Conservation (phyloP, 176 grass and related monocot species). For the Cenchrus fungigraminus region DNA sequence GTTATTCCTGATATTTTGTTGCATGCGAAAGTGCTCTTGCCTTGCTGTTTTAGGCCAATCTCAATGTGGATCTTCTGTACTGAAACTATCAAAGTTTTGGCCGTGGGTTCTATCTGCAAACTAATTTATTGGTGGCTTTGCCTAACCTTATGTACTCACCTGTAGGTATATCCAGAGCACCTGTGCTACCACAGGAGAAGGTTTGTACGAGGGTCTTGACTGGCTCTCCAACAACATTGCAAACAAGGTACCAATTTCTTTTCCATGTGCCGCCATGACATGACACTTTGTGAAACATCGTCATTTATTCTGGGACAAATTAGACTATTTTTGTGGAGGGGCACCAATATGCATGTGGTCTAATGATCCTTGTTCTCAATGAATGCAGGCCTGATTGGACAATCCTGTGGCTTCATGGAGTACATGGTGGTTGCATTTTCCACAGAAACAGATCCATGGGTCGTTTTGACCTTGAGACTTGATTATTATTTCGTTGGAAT, state of each 20-base stretch:
- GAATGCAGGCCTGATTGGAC: constrained; percentile 29
- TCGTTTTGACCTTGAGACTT: constrained; percentile 34
- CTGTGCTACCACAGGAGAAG: constrained; percentile 72
- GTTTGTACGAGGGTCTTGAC: constrained; percentile 73
- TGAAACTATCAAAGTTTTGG: neutral
- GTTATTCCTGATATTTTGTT: neutral
- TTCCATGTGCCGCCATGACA: neutral
- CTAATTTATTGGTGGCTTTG: neutral
- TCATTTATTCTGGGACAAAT: neutral
- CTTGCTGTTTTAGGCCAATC: neutral
- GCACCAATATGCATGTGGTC: neutral
- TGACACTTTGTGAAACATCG: neutral
- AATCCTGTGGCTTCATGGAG: neutral
- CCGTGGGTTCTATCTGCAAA: neutral
- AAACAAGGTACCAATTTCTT: constrained; percentile 55
- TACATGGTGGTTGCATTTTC: constrained; percentile 10
- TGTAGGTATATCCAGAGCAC: constrained; percentile 78
- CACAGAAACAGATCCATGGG: neutral
- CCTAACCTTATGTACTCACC: neutral
- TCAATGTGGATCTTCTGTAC: neutral
- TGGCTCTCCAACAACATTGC: constrained; percentile 84
- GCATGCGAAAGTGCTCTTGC: neutral
- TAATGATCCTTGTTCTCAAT: neutral
- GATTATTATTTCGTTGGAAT: constrained; percentile 31
- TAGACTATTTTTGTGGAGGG: neutral